Base-by-base conservation (phyloP, 768 basidiomycete species). In the Brasilioporus rufonigricans region DNA sequence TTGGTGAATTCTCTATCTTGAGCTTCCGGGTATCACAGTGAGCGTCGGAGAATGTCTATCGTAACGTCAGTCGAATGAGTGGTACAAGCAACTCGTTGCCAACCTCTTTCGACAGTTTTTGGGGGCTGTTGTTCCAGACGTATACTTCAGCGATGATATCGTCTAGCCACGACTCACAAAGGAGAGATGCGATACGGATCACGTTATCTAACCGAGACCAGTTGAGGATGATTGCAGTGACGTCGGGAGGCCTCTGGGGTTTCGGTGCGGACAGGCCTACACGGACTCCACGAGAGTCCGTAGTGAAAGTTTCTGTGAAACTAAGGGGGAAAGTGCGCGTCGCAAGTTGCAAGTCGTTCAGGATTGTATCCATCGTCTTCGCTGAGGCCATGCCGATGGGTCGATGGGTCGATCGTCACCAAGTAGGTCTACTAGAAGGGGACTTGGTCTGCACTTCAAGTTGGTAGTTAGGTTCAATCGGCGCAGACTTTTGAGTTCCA, bases 121-220 rank as follows among this genome's bases (percentile, higher is more conserved):
- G 62, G 3, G 80, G 79, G 63, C 69, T 83, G 63, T 87, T 86
- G 51, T 87, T 87, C 85, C 85, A 88, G 16, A 87, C 69, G 43
- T 80, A 65, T 5, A 87, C 74, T 48, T 75, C 71, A 14, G 75
- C 69, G 24, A 86, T 70, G 10, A 77, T 74, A 50, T 74, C 71
- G 14, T 78, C 67, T 31, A 85, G 66, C 58, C 70, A 72, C 10
- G 75, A 60, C 4, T 66, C 69, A 61, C 86, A 87, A 14, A 87
- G 72, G 23, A 75, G 62, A 23, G 78, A 76, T 18, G 75, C 74
- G 48, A 89, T 83, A 47, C 75, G 74, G 38, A 78, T 63, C 39
- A 89, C 82, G 57, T 89, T 89, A 0, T 76, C 70, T 23, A 86
- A 75, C 18, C 84, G 78, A 46, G 81, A 82, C 87, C 86, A 88